Conservation (phyloP, 495 filamentous ascomycete genomes). For the Aspergillus sclerotiicarbonarius region DNA sequence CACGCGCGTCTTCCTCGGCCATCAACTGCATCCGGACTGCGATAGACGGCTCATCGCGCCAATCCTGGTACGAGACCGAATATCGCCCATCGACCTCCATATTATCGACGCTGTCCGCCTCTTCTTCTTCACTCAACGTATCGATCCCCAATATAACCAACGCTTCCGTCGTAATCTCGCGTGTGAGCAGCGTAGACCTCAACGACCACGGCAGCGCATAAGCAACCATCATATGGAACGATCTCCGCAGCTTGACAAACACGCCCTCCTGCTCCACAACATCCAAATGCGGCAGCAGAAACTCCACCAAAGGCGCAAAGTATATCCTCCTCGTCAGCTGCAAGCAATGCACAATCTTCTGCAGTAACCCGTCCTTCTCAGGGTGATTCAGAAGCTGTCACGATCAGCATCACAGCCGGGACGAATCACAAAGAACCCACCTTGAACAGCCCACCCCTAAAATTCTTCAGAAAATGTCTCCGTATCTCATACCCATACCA, state of each 20-base stretch:
- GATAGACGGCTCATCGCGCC: conserved; percentile 30
- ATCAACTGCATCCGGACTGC: conserved; percentile 35
- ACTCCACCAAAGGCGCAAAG: conserved; percentile 42
- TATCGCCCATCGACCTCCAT: conserved; percentile 40
- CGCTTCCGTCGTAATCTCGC: conserved; percentile 52
- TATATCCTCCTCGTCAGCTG: conserved; percentile 47
- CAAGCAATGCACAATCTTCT: conserved; percentile 41
- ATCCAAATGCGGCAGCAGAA: conserved; percentile 36
- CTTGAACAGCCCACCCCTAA: conserved; percentile 35
- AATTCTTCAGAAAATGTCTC: conserved; percentile 48
- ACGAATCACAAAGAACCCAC: conserved; percentile 25
- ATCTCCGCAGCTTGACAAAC: conserved; percentile 52
- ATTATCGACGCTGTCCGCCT: conserved; percentile 24
- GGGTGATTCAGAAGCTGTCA: conserved; percentile 29
- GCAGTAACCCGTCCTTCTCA: conserved; percentile 30
- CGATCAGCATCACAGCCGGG: conserved; percentile 8
- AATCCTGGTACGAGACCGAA: conserved; percentile 40
- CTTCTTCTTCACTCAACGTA: conserved; percentile 24
- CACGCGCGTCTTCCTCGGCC: conserved; percentile 33
- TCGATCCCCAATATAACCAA: conserved; percentile 57
- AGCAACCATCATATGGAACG: conserved; percentile 64
- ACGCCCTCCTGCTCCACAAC: conserved; percentile 31
- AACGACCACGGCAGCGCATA: conserved; percentile 57
- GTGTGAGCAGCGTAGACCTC: conserved; percentile 50
- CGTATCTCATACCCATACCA: conserved; percentile 56